Evolutionary conservation across 2,329 filamentous ascomycete genomes (phyloP).

Genomic region (Penicillium capsulatum): DNA sequence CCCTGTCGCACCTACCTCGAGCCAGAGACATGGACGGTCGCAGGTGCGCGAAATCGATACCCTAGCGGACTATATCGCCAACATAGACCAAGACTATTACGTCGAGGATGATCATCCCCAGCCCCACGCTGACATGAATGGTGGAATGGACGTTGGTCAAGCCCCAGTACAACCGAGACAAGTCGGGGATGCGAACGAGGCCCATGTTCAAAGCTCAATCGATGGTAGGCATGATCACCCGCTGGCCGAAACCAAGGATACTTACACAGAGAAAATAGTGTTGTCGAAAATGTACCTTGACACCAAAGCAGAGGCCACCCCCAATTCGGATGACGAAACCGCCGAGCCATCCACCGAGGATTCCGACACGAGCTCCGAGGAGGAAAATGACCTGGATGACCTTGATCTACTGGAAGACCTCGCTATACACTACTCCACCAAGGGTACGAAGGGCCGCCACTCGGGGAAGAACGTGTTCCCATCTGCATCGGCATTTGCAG

Average conservation of each 20-base stretch:
- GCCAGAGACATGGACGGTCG: constrained; percentile 10
- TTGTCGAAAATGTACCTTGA: constrained; percentile 18
- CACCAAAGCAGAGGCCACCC: constrained; percentile 5
- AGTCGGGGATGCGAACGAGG: constrained; percentile 2
- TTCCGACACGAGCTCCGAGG: background rate
- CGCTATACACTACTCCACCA: constrained; percentile 31
- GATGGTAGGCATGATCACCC: constrained; percentile 8
- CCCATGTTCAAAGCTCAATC: constrained; percentile 12
- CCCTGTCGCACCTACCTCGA: background rate
- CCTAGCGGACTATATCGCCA: constrained; percentile 40
- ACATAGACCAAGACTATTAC: constrained; percentile 34
- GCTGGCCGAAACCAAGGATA: background rate
- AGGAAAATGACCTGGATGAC: constrained; percentile 3
- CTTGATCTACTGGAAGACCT: constrained; percentile 50
- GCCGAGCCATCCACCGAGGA: constrained; percentile 4
- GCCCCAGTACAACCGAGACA: background rate
- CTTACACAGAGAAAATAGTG: constrained; percentile 14
- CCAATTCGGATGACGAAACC: constrained; percentile 13
- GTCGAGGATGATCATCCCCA: constrained; percentile 1
- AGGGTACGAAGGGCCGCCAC: constrained; percentile 48
- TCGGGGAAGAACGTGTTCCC: constrained; percentile 42
- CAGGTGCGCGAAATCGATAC: constrained; percentile 49
- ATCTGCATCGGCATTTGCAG: constrained; percentile 54
- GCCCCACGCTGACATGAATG: constrained; percentile 8
- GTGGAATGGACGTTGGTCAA: constrained; percentile 2